Base-by-base conservation (phyloP, 108 stramenopile genomes). In the Skeletonema grethae region DNA sequence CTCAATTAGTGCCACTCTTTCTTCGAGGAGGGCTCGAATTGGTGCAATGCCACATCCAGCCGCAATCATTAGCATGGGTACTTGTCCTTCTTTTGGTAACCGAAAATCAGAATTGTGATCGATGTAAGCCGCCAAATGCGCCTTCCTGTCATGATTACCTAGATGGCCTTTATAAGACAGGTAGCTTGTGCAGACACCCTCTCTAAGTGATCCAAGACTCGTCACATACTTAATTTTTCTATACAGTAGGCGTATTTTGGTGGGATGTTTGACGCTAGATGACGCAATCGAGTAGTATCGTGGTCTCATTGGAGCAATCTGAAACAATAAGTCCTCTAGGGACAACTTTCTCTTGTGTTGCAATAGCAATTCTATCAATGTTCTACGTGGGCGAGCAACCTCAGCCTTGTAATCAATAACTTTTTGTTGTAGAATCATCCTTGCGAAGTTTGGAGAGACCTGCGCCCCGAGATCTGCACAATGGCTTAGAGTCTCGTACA, bases 211-310 rank as follows among this genome's bases (percentile, higher is more conserved):
- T 13, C 84, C 87, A 46, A 72, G 45, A 57, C 71, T 20, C 31
- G 83, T 73, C 50, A 86, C 63, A 75, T 86, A 84, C 36, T 84
- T 71, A 36, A 91, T 83, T 57, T 82, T 82, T 62, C 85, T 74
- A 69, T 87, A 91, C 32, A 87, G 79, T 28, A 91, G 43, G 9
- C 64, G 56, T 5, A 88, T 63, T 59, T 76, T 57, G 57, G 75
- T 60, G 12, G 85, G 86, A 59, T 76, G 66, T 25, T 58, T 63
- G 12, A 75, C 12, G 39, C 61, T 66, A 0, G 84, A 82, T 13
- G 87, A 87, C 4, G 90, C 86, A 72, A 91, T 91, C 10, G 86
- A 88, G 57, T 91, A 91, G 69, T 87, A 88, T 8, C 87, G 76
- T 32, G 88, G 85, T 63, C 79, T 80, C 83, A 91, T 85, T 30